Evolutionary conservation across 768 basidiomycete genomes (phyloP).

Genomic region (Lyophyllum atratum): DNA sequence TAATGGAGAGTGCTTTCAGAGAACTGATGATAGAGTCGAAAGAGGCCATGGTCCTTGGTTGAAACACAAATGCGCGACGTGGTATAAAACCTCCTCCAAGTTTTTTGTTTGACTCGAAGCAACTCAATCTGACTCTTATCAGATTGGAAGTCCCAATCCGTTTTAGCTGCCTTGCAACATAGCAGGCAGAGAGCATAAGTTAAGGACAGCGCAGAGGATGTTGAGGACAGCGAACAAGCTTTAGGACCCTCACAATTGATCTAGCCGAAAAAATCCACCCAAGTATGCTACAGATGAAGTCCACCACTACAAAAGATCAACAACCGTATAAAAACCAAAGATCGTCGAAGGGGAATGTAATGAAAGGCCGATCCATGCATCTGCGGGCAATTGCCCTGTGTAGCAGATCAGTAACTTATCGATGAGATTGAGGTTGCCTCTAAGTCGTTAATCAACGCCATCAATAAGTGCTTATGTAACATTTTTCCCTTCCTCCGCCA

Average conservation of each 20-base stretch:
- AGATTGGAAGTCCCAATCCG: slow-evolving; percentile 28
- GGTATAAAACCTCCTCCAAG: slow-evolving; percentile 20
- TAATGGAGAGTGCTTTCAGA: slow-evolving; percentile 56
- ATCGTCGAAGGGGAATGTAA: slow-evolving; percentile 3
- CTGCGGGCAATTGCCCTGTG: too few species aligned
- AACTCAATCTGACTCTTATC: slow-evolving; percentile 41
- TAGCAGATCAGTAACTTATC: neutral
- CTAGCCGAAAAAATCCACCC: slow-evolving; percentile 16
- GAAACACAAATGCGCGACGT: slow-evolving; percentile 16
- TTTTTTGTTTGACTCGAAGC: slow-evolving; percentile 38
- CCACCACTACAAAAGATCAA: neutral
- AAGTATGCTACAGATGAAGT: neutral
- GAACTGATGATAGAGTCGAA: slow-evolving; percentile 41
- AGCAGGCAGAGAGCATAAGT: slow-evolving; percentile 32
- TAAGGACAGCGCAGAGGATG: slow-evolving; percentile 12
- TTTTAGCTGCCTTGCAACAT: slow-evolving; percentile 31
- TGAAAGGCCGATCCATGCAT: neutral
- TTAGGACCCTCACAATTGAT: slow-evolving; percentile 18
- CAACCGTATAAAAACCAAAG: neutral
- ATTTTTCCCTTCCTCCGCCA: neutral
- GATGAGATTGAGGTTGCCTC: neutral
- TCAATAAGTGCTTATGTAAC: neutral
- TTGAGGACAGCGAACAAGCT: slow-evolving; percentile 18
- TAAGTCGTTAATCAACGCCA: neutral
- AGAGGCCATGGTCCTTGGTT: slow-evolving; percentile 30